Evolutionary conservation across 345 rosid species (phyloP), one percentile per base, ranked within the genome.

Genomic region (Erysimum cheiranthoides): DNA sequence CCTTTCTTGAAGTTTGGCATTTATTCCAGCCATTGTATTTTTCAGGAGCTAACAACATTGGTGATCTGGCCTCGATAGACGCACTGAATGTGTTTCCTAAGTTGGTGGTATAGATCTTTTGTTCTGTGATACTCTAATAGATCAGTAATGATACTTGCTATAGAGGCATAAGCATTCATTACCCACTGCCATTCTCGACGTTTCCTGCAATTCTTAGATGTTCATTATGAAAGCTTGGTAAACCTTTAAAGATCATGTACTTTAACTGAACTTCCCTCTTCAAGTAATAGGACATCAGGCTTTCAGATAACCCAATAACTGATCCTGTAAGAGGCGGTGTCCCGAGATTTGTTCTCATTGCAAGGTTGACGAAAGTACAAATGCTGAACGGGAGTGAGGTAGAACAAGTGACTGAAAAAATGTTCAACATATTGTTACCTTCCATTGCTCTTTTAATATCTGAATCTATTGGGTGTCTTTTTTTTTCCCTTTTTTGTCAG

Each of bases 331-430:
- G 84, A 74, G 91, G 92, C 61, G 97, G 97, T 68, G 68, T 89
- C 73, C 88, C 97, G 8, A 89, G 99, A 82, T 95, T 78, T 86
- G 86, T 84, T 72, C 77, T 89, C 74, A 54, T 95, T 79, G 97
- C 99, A 47, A 82, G 89, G n/a, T 78, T 95, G 78, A 84, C 85
- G 31, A 92, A 86, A 75, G 88, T 95, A 70, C 79, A 92, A 84
- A 63, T 90, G 52, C 85, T 95, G 74, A 92, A 92, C 82, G 97
- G 97, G 73, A 95, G 99, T 73, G 99, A 92, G 99, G 99, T 95
- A 85, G 70, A 72, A 17, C 79, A 66, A 65, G 12, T 71, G 46
- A 31, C 54, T 52, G 31, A 3, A 51, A 68, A 72, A 62, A 27
- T 42, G 8, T 60, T 45, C 25, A 68, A 21, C 14, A 13, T 61